phyloP scores from a whole-genome alignment of 129 eudicot genomes.

The Pseudognaphalium luteoalbum region DNA sequence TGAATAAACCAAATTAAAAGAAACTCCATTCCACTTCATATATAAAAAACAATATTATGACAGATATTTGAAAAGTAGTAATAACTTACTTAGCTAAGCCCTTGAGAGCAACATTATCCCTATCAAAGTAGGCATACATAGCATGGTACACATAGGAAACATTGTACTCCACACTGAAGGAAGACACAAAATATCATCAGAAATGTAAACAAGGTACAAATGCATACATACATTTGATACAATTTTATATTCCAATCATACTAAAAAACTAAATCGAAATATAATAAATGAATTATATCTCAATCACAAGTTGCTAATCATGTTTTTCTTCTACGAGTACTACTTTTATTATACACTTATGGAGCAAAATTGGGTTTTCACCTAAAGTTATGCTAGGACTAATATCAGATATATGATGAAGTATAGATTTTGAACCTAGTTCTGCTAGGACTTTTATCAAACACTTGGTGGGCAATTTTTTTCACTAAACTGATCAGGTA shows the following conservation, averaged over 20 bases:
- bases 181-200: slow-evolving; percentile 14
- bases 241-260: not conserved
- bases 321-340: not conserved
- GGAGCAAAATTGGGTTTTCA: not conserved
- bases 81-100: slow-evolving; percentile 82
- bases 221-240: not conserved
- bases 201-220: not conserved
- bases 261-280: not conserved
- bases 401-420: slow-evolving; percentile 2
- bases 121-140: slow-evolving; percentile 83
- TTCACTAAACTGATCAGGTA: not conserved
- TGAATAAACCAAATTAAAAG: not conserved
- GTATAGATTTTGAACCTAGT: not conserved
- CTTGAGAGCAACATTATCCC: slow-evolving; percentile 91
- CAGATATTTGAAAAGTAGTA: not conserved
- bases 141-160: slow-evolving; percentile 94
- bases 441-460: slow-evolving; percentile 15
- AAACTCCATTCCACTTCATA: not conserved
- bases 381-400: not conserved
- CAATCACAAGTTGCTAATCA: too few species aligned
- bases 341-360: not conserved
- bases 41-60: not conserved
- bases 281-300: not conserved
- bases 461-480: slow-evolving; percentile 26
- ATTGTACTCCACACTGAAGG: slow-evolving; percentile 79